Base-by-base conservation (phyloP, 805 yeast genomes). In the Candida ulmi region DNA sequence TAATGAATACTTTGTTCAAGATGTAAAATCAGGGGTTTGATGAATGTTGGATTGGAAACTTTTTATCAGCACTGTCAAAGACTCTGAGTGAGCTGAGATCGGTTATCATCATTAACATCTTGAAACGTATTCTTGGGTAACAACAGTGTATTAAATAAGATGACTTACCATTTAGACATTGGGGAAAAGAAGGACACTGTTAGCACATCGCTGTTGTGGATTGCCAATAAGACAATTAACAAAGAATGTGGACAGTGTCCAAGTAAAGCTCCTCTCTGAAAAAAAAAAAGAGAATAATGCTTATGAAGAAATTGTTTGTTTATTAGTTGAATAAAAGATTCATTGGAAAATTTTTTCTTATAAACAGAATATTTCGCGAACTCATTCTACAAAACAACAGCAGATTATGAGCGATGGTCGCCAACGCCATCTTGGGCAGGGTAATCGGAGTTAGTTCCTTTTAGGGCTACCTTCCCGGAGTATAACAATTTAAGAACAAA, bases 81-180 rank as follows among this genome's bases (percentile, higher is more conserved):
- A 34, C 52, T 48, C 46, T 40, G 52, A 48, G 52, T 48, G 52
- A 48, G 52, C 52, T 48, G 50, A 46, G 52, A 39, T 46, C 44
- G 36, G 45, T 48, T 48, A 44, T 46, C 50, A 46, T 46, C 50
- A 46, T 46, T 28, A 33, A 40, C 35, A 13, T 11, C n/a, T 26
- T 11, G 12, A 26, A 26, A 11, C n/a, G 12, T 26, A 13, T 11
- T 26, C n/a, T n/a, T n/a, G n/a, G n/a, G n/a, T n/a, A 11, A 12
- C n/a, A 13, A 8, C 28, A 26, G 15, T 26, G n/a, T 11, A 5
- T 26, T 8, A 13, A 26, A 5, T 9, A 26, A 12, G n/a, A 11
- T 9, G 15, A 26, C 28, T 8, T 26, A 26, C 28, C 11, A 12
- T 8, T 26, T 11, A 12, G 11, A 11, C 28, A n/a, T n/a, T n/a